Base-by-base conservation (phyloP, 2,329 filamentous ascomycete genomes). In the Botryotinia globosa region DNA sequence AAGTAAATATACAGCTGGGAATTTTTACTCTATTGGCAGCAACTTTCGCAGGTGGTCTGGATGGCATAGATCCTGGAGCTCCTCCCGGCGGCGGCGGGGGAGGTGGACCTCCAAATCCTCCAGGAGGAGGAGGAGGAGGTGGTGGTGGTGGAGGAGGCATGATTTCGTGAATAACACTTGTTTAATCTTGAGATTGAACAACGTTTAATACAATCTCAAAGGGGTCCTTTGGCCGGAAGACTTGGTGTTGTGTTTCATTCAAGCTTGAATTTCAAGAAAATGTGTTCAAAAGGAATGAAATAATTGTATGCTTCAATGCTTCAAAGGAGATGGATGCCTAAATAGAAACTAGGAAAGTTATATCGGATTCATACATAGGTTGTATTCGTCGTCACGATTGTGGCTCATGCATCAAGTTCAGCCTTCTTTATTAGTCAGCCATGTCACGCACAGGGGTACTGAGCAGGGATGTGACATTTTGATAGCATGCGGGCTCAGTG, bases 91-190 rank as follows among this genome's bases (percentile, higher is more conserved):
- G 42, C 16, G 68, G 68, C 14, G 68, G 68, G n/a, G 69, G 69
- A 44, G 68, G 68, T 51, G 92, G 92, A 3, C 68, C 68, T 1
- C 68, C 68, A n/a, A 70, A 61, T 74, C 86, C 87, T 79, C 88
- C 89, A 78, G 83, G 82, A 63, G 82, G 56, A 18, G 68, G 68
- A 29, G 68, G 68, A 29, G 69, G 69, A n/a, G 68, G 68, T 48
- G 92, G 92, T 2, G 92, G 91, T 71, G 91, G 90, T 64, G 90
- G 87, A 69, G 87, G 87, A 78, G 84, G 83, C 82, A 85, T 84
- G 59, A 39, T 71, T 54, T 56, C 61, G 59, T 71, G 69, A 37
- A 39, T 42, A 65, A 66, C 45, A 54, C 45, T 56, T 56, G n/a
- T 56, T 66, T 22, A n/a, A 56, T 25, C 51, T 68, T 22, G 18